Evolutionary conservation across 352 stramenopile genomes (phyloP).

Genomic region (Blastocystis sp.): DNA sequence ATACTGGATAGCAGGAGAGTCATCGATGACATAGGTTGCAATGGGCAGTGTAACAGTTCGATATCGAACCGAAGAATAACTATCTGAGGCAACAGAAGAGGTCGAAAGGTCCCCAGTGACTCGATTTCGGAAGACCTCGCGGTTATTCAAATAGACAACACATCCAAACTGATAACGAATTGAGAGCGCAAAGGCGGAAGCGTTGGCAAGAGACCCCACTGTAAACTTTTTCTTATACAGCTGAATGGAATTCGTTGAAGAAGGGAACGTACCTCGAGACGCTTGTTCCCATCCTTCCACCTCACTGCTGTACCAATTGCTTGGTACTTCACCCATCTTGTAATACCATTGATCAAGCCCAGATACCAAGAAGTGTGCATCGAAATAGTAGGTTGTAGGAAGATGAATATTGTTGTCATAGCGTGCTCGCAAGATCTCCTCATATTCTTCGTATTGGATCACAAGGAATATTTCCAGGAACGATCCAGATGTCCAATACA

Average conservation of each 20-base stretch:
- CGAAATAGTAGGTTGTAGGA: not conserved
- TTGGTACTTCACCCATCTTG: slow-evolving; percentile 30
- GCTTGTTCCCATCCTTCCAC: not conserved
- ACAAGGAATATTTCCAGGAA: not conserved
- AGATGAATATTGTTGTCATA: slow-evolving; percentile 1
- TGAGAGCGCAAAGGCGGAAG: not conserved
- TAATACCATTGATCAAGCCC: slow-evolving; percentile 1
- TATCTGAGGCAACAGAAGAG: not conserved
- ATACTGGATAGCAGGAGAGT: not conserved
- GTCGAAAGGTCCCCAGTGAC: not conserved
- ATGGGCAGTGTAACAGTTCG: not conserved
- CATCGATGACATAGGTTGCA: not conserved
- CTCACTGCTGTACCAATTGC: not conserved
- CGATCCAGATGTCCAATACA: not conserved
- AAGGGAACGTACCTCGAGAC: not conserved
- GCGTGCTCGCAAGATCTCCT: not conserved
- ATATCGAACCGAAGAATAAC: not conserved
- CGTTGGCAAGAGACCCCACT: not conserved
- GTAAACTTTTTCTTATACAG: slow-evolving; percentile 57
- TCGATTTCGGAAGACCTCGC: slow-evolving; percentile 36
- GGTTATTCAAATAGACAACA: slow-evolving; percentile 9
- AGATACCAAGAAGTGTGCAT: not conserved
- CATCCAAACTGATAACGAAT: not conserved
- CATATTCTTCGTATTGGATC: not conserved
- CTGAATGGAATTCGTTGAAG: not conserved